These are phyloP conservation scores for Exophiala mesophila DNA, from an alignment of 2,329 filamentous ascomycete species.

Conservation along the genomic window DNA sequence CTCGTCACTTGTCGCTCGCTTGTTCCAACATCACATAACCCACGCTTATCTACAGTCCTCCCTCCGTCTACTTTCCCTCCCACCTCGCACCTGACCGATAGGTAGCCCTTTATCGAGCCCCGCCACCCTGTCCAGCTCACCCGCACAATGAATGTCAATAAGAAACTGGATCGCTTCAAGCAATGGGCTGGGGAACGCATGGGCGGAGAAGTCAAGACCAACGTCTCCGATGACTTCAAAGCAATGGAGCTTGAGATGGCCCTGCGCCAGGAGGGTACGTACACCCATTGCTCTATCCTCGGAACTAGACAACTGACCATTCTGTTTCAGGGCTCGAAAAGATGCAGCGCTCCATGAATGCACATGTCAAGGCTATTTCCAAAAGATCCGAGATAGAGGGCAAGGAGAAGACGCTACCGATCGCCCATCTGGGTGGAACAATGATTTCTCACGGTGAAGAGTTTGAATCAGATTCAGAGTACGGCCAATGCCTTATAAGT, in stretches of 20 bases:
- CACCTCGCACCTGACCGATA: too few species aligned
- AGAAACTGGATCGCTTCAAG: slow-evolving; percentile 91
- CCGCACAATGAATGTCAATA: slow-evolving; percentile 62
- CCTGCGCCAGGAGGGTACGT: slow-evolving; percentile 73
- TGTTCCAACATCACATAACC: not conserved
- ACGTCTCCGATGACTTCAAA: slow-evolving; percentile 85
- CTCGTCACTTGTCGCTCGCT: slow-evolving; percentile 2
- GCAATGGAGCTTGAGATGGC: slow-evolving; percentile 84
- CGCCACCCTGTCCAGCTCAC: too few species aligned
- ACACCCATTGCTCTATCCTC: not conserved
- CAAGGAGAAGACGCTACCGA: slow-evolving; percentile 78
- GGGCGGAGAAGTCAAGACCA: slow-evolving; percentile 84
- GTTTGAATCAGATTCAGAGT: slow-evolving; percentile 85
- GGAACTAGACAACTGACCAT: slow-evolving; percentile 18
- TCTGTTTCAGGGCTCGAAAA: slow-evolving; percentile 70
- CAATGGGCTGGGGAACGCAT: slow-evolving; percentile 98
- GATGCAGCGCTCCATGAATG: slow-evolving; percentile 77
- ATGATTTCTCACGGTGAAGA: slow-evolving; percentile 91
- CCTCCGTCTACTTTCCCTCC: not conserved
- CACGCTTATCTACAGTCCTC: not conserved
- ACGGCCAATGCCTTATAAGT: slow-evolving; percentile 77
- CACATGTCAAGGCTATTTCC: slow-evolving; percentile 82
- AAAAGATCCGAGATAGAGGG: slow-evolving; percentile 81
- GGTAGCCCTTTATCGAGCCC: too few species aligned
- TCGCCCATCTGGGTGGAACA: slow-evolving; percentile 72